Percentiles rank a stretch among this genome's conserved stretches.
Conservation (phyloP, 805 yeast species). For the Yarrowia deformans region DNA sequence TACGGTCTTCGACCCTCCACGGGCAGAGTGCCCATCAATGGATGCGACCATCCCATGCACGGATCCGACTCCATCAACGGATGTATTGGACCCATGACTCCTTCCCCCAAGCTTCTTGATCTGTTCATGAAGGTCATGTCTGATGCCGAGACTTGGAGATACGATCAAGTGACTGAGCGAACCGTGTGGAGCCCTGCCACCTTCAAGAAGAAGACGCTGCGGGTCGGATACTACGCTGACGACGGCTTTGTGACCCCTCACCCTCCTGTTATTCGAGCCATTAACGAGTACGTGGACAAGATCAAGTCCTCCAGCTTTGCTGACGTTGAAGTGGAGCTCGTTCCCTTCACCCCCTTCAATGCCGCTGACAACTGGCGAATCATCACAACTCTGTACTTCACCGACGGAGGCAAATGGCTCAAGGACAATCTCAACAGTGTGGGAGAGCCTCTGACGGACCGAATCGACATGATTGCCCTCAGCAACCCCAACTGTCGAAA, state of each 20-base stretch:
- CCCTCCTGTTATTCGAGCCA: constrained; percentile 59
- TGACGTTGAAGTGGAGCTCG: constrained; percentile 44
- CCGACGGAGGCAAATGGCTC: constrained; percentile 73
- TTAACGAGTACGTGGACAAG: constrained; percentile 50
- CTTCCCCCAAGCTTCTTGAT: constrained; percentile 69
- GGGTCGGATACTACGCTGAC: constrained; percentile 53
- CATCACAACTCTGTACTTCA: constrained; percentile 56
- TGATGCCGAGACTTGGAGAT: constrained; percentile 43
- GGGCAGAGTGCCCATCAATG: constrained; percentile 54
- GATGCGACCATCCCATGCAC: constrained; percentile 58
- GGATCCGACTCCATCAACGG: constrained; percentile 73
- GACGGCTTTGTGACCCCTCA: constrained; percentile 59
- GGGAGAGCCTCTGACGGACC: constrained; percentile 73
- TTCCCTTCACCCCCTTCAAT: constrained; percentile 45
- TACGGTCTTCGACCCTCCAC: constrained; percentile 57
- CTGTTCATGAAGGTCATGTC: constrained; percentile 61
- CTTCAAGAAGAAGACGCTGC: constrained; percentile 1
- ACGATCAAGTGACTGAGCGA: constrained; percentile 14
- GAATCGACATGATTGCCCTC: constrained; percentile 60
- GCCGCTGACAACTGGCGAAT: constrained; percentile 47
- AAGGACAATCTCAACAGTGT: constrained; percentile 59
- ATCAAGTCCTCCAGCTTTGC: constrained; percentile 41
- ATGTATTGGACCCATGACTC: constrained; percentile 71
- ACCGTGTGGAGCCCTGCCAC: constrained; percentile 2
- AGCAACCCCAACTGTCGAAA: constrained; percentile 54